A percentile compares a stretch with the other conserved stretches of the same genome.
Evolutionary conservation across 2,329 filamentous ascomycete species (phyloP).

Genomic region (Aquanectria penicillioides): DNA sequence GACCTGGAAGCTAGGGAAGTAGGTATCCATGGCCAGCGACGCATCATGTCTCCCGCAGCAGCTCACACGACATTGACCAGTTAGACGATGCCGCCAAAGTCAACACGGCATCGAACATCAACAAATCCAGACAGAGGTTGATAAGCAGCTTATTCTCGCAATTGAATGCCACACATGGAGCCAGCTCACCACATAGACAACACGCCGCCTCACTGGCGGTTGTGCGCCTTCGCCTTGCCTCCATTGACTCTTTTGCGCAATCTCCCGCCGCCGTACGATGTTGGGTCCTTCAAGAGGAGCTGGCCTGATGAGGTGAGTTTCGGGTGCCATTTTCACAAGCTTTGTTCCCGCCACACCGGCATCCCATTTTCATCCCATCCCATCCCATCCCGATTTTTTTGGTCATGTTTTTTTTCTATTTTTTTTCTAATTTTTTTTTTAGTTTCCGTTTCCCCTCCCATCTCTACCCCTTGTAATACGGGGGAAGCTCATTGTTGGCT

Average conservation of each 20-base stretch:
- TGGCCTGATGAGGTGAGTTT: slow-evolving; percentile 13
- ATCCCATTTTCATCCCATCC: slow-evolving; percentile 2
- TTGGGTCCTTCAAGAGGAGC: neutral
- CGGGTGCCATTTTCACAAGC: slow-evolving; percentile 16
- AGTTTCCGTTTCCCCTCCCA: too few relatives aligned
- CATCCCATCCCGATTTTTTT: too few relatives aligned
- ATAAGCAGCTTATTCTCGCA: slow-evolving; percentile 1
- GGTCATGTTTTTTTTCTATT: too few relatives aligned
- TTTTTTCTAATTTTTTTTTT: too few relatives aligned
- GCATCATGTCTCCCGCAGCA: neutral
- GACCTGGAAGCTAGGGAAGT: too few relatives aligned
- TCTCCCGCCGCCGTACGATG: slow-evolving; percentile 16
- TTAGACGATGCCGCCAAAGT: slow-evolving; percentile 1
- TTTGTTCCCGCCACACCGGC: slow-evolving; percentile 2
- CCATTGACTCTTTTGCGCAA: slow-evolving; percentile 24
- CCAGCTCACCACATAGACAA: neutral
- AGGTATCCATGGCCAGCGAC: neutral
- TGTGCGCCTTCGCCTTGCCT: slow-evolving; percentile 8
- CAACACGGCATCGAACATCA: slow-evolving; percentile 1
- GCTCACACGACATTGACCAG: slow-evolving; percentile 19
- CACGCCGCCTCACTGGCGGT: neutral
- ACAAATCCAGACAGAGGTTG: slow-evolving; percentile 16
- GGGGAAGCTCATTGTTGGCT: too few relatives aligned
- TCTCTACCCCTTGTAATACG: too few relatives aligned
- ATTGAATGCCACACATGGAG: slow-evolving; percentile 19